Percentiles rank a stretch among this genome's conserved stretches.
Conservation (phyloP, 1,139 yeast species). For the Yamadazyma mexicana region DNA sequence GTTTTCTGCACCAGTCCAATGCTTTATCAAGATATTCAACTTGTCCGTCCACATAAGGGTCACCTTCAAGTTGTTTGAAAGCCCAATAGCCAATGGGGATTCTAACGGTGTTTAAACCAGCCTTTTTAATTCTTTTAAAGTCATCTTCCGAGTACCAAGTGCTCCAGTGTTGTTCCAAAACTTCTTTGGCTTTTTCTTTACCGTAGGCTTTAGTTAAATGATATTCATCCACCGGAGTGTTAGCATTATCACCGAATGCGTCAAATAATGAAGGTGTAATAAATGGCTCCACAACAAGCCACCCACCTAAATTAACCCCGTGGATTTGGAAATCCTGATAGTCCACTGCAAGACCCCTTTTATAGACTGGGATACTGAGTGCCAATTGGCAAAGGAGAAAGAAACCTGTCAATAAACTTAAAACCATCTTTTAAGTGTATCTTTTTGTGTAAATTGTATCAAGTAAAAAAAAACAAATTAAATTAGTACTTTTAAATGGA, state of each 20-base stretch:
- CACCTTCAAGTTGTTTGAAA: conserved; percentile 58
- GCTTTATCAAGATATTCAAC: conserved; percentile 71
- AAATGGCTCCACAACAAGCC: conserved; percentile 84
- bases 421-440: no score
- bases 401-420: neutral
- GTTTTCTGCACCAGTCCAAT: conserved; percentile 66
- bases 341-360: conserved; percentile 32
- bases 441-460: no score
- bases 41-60: conserved; percentile 92
- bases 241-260: conserved; percentile 37
- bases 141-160: conserved; percentile 78
- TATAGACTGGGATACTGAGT: conserved; percentile 7
- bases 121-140: conserved; percentile 55
- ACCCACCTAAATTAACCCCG: conserved; percentile 90
- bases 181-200: conserved; percentile 48
- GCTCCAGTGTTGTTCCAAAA: conserved; percentile 72
- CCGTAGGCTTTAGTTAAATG: conserved; percentile 68
- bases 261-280: conserved; percentile 83
- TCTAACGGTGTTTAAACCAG: conserved; percentile 83
- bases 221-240: conserved; percentile 82
- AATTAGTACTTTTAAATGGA: no score
- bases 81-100: conserved; percentile 99
- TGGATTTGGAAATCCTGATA: conserved; percentile 54
- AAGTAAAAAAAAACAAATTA: no score
- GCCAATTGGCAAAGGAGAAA: neutral